Evolutionary conservation across 192 early-diverging fungal species (phyloP), one percentile per base, ranked within the genome.

Genomic region (Podila minutissima): DNA sequence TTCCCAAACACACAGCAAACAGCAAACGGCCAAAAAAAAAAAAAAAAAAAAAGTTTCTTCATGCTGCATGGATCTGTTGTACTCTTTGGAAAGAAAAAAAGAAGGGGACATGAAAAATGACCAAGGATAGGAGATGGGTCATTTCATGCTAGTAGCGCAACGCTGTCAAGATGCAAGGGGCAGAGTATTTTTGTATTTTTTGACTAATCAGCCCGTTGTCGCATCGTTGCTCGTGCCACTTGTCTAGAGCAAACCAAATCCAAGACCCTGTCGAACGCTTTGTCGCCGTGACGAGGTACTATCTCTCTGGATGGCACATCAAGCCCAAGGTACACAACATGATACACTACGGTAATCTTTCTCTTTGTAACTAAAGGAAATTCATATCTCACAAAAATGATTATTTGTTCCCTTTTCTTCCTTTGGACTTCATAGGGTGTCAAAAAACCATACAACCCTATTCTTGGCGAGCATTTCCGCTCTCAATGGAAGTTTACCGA

Each of bases 381-480:
- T 38, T 37, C 9, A 2, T 37, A 11, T 10, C 35, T 37, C 10
- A 37, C 35, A 11, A 11, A 29, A 26, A 0, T 20, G 31, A 41
- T n/a, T 61, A 22, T 11, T 60, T 51, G 17, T 38, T 12, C 26
- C 41, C 13, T 13, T 46, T 69, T 31, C 28, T 28, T 29, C 6
- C 12, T 66, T 41, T 73, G 15, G 17, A 64, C 62, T 38, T 67
- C 26, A 69, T 69, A 92, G 92, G 94, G 96, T 59, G 91, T 98
- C 19, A 94, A 95, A 70, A 99, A 99, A 75, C 96, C 97, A 6
- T 99, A 96, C 83, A 97, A 97, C 64, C 96, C 97, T 29, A 90
- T 97, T 26, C 88, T 99, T 35, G 96, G 96, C 57, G 97, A 99
- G 82, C 86, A 93, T 22, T 97, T 97, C 86, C 91, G 91, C n/a